A percentile compares a stretch with the other conserved stretches of the same genome.
These are phyloP conservation scores for Kazachstania martiniae DNA, from an alignment of 805 yeast genomes.

Conservation along the genomic window DNA sequence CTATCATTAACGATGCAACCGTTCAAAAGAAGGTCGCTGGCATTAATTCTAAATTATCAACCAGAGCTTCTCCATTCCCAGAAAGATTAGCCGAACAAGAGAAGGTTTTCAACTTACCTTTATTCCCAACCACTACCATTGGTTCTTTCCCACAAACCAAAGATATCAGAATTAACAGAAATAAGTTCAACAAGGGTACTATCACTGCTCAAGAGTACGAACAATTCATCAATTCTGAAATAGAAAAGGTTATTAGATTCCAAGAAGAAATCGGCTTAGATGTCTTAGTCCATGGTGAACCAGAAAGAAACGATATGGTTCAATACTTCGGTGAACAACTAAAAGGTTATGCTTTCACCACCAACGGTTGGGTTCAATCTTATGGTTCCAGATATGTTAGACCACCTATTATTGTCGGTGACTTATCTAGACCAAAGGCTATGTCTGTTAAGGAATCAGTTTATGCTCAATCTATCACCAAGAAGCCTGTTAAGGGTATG, in stretches of 20 bases:
- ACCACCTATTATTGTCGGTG: constrained; percentile 99
- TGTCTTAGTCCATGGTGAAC: constrained; percentile 99
- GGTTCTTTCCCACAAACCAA: constrained; percentile 99
- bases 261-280: constrained; percentile 98
- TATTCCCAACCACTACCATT: constrained; percentile 99
- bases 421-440: constrained; percentile 94
- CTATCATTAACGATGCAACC: constrained; percentile 81
- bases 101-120: constrained; percentile 81
- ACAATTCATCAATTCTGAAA: constrained; percentile 92
- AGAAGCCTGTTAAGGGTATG: constrained; percentile 99
- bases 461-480: constrained; percentile 93
- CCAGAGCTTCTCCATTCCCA: constrained; percentile 81
- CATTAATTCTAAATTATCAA: constrained; percentile 62
- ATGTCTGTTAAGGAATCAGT: constrained; percentile 99
- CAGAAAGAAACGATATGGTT: constrained; percentile 99
- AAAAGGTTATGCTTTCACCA: constrained; percentile 96
- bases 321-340: constrained; percentile 99
- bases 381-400: constrained; percentile 99
- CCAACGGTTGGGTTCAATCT: constrained; percentile 99
- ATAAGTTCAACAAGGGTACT: constrained; percentile 95
- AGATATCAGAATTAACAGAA: constrained; percentile 97
- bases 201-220: constrained; percentile 93
- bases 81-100: constrained; percentile 82
- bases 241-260: constrained; percentile 91
- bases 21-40: constrained; percentile 81